Evolutionary conservation across 257 asterid species (phyloP).

Genomic region (Rauvolfia tetraphylla): DNA sequence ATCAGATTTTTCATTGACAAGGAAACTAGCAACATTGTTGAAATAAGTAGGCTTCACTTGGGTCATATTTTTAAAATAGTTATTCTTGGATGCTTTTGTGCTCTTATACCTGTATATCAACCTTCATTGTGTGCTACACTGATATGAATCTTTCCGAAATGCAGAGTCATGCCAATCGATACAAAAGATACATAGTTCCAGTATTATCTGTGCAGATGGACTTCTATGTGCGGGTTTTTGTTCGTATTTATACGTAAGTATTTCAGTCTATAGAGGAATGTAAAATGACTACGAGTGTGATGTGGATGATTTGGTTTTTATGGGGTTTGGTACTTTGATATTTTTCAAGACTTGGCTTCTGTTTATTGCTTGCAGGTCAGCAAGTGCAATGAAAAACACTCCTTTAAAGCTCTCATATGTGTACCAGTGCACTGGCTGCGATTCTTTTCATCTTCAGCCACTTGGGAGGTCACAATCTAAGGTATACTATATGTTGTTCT

Average conservation of each 20-base stretch:
- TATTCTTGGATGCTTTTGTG: neutral
- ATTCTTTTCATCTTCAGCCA: slow-evolving; percentile 96
- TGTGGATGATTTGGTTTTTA: neutral
- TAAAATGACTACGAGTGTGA: neutral
- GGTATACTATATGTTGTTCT: slow-evolving; percentile 33
- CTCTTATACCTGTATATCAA: neutral
- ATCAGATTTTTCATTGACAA: no score
- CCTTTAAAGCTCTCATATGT: slow-evolving; percentile 91
- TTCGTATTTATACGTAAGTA: slow-evolving; percentile 83
- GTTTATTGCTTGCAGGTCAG: slow-evolving; percentile 63
- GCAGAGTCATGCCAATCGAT: slow-evolving; percentile 99
- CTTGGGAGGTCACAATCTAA: slow-evolving; percentile 78
- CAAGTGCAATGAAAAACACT: slow-evolving; percentile 91
- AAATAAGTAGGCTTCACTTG: no score
- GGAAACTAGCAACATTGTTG: no score
- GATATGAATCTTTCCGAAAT: slow-evolving; percentile 7
- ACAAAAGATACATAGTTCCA: slow-evolving; percentile 90
- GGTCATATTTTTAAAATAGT: neutral
- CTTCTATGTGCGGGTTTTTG: slow-evolving; percentile 95
- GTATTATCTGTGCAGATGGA: slow-evolving; percentile 93
- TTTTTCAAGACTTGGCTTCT: slow-evolving; percentile 17
- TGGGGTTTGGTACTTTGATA: neutral
- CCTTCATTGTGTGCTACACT: neutral
- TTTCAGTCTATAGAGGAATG: neutral
- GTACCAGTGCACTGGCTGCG: slow-evolving; percentile 92